Evolutionary conservation across 2,329 filamentous ascomycete genomes (phyloP), one percentile per base, ranked within the genome.

Genomic region (Colletotrichum phormii): DNA sequence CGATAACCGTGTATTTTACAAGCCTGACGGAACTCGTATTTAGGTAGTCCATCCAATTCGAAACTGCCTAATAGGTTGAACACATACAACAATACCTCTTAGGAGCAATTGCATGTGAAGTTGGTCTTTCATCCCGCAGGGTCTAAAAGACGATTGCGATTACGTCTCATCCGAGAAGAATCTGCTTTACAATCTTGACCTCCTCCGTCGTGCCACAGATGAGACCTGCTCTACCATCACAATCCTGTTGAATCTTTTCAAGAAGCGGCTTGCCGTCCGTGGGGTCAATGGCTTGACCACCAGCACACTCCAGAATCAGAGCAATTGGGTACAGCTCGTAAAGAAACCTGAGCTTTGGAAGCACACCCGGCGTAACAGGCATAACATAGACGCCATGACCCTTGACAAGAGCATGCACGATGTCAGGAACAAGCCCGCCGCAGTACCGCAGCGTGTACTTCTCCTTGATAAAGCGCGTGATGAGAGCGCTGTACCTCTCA

Each of bases 241-340:
- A 85, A 3, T 83, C 79, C 37, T 67, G 76, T 9, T 88, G 74
- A 3, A 75, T 67, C 58, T 69, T 79, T 1, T 81, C 82, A 37
- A 90, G 76, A 5, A 90, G 81, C 13, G 81, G 77, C 2, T 57
- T 72, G 0, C 87, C 87, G 18, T 82, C 79, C 0, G 71, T 78
- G 0, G 88, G 84, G 73, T 91, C 88, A 0, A 91, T 77, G 0
- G 90, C 90, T 63, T 76, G 79, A 0, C 90, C 90, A 0, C 89
- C 89, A 0, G 88, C 89, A 72, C 89, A 90, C 79, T 92, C 90
- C 1, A 92, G 75, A 2, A 92, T 79, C 31, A 92, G 79, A 0
- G 89, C 90, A n/a, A 92, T 79, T 1, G 90, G 90, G 59, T 84
- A 86, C 24, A 92, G 77, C 80, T 92, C 90, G 71, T 89, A 92